Conservation (phyloP, 1,284 basidiomycete genomes). For the Ustilago curta region DNA sequence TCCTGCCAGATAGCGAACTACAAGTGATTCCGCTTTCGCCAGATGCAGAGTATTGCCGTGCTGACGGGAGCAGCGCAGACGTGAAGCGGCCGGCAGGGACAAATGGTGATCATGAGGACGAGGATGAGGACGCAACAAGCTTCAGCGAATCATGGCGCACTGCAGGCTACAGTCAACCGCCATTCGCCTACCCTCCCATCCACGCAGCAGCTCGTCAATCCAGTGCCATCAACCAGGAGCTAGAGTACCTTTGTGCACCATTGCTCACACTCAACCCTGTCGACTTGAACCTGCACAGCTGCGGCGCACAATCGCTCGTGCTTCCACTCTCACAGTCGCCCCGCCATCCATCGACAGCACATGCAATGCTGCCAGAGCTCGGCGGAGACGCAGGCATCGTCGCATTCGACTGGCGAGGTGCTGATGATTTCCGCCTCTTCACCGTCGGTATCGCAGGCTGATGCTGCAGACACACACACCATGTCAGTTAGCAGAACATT, state of each 20-base stretch:
- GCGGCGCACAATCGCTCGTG: slow-evolving; percentile 30
- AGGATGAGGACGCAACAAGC: slow-evolving; percentile 6
- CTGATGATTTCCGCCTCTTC: slow-evolving; percentile 54
- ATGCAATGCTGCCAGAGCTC: slow-evolving; percentile 29
- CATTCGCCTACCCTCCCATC: slow-evolving; percentile 17
- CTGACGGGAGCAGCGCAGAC: slow-evolving; percentile 5
- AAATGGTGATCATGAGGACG: background rate
- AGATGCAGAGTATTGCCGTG: slow-evolving; percentile 8
- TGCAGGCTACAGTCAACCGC: background rate
- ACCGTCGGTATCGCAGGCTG: slow-evolving; percentile 44
- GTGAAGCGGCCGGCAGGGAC: background rate
- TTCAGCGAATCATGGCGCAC: slow-evolving; percentile 1
- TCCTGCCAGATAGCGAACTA: slow-evolving; percentile 32
- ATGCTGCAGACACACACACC: background rate
- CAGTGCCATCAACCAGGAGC: slow-evolving; percentile 30
- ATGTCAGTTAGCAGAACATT: background rate
- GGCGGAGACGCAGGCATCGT: slow-evolving; percentile 40
- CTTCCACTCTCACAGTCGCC: slow-evolving; percentile 15
- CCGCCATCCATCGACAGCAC: slow-evolving; percentile 7
- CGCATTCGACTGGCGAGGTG: slow-evolving; percentile 56
- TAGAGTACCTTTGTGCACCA: slow-evolving; percentile 51
- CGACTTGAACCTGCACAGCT: slow-evolving; percentile 27
- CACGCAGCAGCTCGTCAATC: background rate
- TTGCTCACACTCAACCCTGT: slow-evolving; percentile 33
- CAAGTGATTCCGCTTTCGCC: slow-evolving; percentile 25